phyloP scores from a whole-genome alignment of 805 yeast genomes.

The Nakazawaea laoshanensis region DNA sequence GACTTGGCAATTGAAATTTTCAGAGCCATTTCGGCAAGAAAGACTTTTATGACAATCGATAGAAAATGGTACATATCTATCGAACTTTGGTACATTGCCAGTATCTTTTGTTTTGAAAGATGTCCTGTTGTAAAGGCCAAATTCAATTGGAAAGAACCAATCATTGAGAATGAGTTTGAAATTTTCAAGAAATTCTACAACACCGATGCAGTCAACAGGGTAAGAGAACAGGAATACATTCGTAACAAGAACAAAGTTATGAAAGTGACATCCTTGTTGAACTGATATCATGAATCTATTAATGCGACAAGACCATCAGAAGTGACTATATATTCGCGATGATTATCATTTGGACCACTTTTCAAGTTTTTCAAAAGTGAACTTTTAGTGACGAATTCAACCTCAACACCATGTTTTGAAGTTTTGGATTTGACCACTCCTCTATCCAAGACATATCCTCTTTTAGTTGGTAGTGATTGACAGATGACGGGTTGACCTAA shows the following conservation, averaged over 20 bases:
- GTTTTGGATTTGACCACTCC: background rate
- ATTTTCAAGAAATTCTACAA: conserved; percentile 8
- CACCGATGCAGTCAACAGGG: conserved; percentile 2
- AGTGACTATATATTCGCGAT: conserved; percentile 4
- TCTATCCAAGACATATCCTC: no score
- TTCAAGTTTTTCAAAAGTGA: no score
- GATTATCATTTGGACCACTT: no score
- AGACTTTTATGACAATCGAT: conserved; percentile 9
- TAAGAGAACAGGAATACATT: conserved; percentile 6
- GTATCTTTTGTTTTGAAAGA: conserved; percentile 2
- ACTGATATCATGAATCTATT: background rate
- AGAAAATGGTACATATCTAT: conserved; percentile 6
- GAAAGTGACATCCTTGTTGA: conserved; percentile 9
- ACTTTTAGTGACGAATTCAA: background rate
- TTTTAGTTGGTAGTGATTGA: no score
- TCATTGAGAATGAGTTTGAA: conserved; percentile 2
- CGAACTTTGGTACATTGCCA: conserved; percentile 5
- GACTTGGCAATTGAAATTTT: conserved; percentile 1
- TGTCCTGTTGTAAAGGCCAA: conserved; percentile 1
- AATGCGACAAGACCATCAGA: conserved; percentile 2
- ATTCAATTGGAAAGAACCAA: conserved; percentile 2
- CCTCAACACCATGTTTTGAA: background rate
- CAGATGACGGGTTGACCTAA: conserved; percentile 6
- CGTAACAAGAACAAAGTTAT: conserved; percentile 7
- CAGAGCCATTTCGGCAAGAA: conserved; percentile 3